Evolutionary conservation across 345 rosid species (phyloP).

Genomic region (Eucalyptus erythrocorys): DNA sequence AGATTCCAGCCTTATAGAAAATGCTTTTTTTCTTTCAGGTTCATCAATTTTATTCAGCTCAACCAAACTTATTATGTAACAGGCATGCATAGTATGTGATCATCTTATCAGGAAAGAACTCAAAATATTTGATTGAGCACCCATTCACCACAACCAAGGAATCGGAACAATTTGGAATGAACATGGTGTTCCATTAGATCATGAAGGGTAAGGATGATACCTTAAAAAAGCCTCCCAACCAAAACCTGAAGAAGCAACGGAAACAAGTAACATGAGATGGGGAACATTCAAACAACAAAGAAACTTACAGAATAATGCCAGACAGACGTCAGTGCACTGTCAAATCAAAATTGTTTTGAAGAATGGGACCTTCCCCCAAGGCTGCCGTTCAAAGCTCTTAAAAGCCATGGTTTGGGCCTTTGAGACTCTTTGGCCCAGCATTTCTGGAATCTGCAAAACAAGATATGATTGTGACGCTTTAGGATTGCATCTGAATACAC

Average conservation of each 20-base stretch:
- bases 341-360: neutral
- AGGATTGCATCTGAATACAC: neutral
- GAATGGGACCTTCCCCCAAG: conserved; percentile 58
- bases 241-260: conserved; percentile 42
- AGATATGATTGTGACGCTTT: neutral
- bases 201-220: conserved; percentile 17
- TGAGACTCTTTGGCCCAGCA: conserved; percentile 68
- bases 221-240: conserved; percentile 90
- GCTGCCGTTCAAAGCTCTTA: conserved; percentile 73
- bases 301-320: neutral
- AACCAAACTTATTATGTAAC: neutral
- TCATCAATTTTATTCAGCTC: neutral
- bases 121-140: neutral
- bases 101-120: neutral
- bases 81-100: neutral
- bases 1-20: neutral
- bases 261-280: neutral
- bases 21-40: neutral
- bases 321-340: neutral
- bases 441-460: conserved; percentile 50
- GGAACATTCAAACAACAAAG: neutral
- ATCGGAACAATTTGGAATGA: neutral
- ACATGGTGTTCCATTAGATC: neutral
- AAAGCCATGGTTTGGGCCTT: conserved; percentile 73
- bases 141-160: neutral